These are phyloP conservation scores for Candida anglica DNA, from an alignment of 805 yeast genomes.

Conservation along the genomic window DNA sequence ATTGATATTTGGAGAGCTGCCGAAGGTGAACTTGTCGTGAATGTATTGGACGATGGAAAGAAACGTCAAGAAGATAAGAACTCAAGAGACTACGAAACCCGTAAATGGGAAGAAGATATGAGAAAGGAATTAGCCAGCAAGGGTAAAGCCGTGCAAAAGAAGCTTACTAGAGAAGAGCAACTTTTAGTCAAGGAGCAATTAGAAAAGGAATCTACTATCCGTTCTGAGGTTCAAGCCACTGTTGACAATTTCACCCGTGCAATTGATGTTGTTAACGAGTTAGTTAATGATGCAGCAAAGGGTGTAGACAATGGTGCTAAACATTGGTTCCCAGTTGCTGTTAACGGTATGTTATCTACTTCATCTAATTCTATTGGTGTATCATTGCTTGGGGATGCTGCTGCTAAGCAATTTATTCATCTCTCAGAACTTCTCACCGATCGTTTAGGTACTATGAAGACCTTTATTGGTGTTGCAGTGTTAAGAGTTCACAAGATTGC, in stretches of 20 bases:
- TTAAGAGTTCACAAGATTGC: constrained; percentile 52
- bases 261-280: constrained; percentile 46
- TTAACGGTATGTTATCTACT: constrained; percentile 39
- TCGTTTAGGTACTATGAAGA: constrained; percentile 48
- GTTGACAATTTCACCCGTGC: constrained; percentile 44
- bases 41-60: constrained; percentile 49
- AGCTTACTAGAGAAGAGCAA: constrained; percentile 76
- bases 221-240: constrained; percentile 40
- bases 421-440: constrained; percentile 50
- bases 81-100: constrained; percentile 77
- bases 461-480: constrained; percentile 65
- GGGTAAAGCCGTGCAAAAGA: constrained; percentile 39
- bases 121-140: constrained; percentile 69
- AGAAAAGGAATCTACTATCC: constrained; percentile 53
- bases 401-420: constrained; percentile 48
- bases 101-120: constrained; percentile 85
- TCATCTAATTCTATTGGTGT: not conserved
- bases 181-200: constrained; percentile 58
- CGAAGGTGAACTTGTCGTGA: constrained; percentile 67
- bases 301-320: constrained; percentile 60
- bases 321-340: constrained; percentile 71
- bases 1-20: constrained; percentile 62
- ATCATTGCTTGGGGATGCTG: constrained; percentile 40
- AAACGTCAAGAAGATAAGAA: constrained; percentile 57
- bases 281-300: constrained; percentile 46